Base-by-base conservation (phyloP, 1,284 basidiomycete genomes). In the Gomphus bonarii region DNA sequence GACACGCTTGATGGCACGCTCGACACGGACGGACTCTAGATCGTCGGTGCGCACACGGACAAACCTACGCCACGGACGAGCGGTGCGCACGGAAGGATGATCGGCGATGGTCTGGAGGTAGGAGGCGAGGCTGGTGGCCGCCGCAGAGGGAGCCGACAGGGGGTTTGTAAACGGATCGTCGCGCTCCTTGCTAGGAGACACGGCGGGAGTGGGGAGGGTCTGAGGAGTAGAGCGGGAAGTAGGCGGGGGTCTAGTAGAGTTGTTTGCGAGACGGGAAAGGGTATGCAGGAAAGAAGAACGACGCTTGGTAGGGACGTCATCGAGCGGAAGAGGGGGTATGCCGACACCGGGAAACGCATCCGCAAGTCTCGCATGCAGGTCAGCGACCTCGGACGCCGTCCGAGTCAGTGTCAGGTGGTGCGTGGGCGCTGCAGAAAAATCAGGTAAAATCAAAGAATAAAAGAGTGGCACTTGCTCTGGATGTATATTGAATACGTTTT, bases 381-480 rank as follows among this genome's bases (percentile, higher is more conserved):
- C 88, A 42, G 83, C 73, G 50, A 92, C 78, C 67, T 93, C 90
- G 63, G 76, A 74, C 46, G 79, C 79, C 57, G 82, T 82, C 60
- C 90, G 82, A 16, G 85, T 88, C 59, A 93, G 81, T 43, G 90
- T 93, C 58, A 92, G 76, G 73, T 92, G 90, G 73, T 92, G 90
- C 30, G 88, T 93, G 31, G 89, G 85, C 14, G 89, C 90, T 87
- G 72, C 43, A 58, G 58, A 59, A 61, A 57, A 66, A 60, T 61
- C 66, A 59, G 65, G 66, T 63, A 22, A 22, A 20, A 10, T 12
- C 28, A 33, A 16, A 33, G 65, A 68, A 66, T n/a, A 25, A 22
- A 49, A 51, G 16, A 58, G 31, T 35, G 54, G 54, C 52, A 73
- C 75, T 68, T 66, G 76, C 75, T 76, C 64, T 75, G 75, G 62